Conservation (phyloP, 257 asterid species). For the Marsdenia floribunda region DNA sequence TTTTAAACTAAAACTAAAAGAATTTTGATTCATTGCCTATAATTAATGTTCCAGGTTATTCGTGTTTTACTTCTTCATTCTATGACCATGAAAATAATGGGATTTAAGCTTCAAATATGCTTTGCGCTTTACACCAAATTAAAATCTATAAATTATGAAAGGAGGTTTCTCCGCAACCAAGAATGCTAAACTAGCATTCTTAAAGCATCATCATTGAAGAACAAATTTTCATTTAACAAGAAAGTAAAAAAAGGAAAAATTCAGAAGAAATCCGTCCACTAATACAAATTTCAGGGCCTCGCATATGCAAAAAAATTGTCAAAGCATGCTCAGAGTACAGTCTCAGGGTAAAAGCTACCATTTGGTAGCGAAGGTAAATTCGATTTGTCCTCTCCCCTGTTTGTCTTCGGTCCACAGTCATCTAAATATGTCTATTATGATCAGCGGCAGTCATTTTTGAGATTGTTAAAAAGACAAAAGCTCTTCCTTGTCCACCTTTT, state of each 20-base stretch:
- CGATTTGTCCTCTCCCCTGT: neutral
- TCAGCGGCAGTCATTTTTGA: neutral
- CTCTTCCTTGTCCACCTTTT: too few species aligned
- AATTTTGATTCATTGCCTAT: neutral
- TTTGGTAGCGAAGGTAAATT: neutral
- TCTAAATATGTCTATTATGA: neutral
- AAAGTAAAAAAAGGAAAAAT: neutral
- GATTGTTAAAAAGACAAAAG: neutral
- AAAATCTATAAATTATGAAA: neutral
- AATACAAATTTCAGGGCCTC: neutral
- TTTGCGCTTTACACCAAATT: neutral
- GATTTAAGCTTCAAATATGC: neutral
- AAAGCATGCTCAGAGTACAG: too few species aligned
- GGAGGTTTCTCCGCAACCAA: neutral
- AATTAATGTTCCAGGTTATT: too few species aligned
- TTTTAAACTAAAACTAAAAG: neutral
- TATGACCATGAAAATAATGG: neutral
- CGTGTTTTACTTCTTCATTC: too few species aligned
- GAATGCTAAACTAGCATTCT: neutral
- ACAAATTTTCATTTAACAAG: neutral
- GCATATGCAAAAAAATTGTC: neutral
- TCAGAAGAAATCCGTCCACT: neutral
- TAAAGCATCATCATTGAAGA: neutral
- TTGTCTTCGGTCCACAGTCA: neutral
- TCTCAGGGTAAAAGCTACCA: neutral